Percentiles rank a stretch among this genome's conserved stretches.
Evolutionary conservation across 176 grass and related monocot genomes (phyloP).

Genomic region (Triticum turgidum): DNA sequence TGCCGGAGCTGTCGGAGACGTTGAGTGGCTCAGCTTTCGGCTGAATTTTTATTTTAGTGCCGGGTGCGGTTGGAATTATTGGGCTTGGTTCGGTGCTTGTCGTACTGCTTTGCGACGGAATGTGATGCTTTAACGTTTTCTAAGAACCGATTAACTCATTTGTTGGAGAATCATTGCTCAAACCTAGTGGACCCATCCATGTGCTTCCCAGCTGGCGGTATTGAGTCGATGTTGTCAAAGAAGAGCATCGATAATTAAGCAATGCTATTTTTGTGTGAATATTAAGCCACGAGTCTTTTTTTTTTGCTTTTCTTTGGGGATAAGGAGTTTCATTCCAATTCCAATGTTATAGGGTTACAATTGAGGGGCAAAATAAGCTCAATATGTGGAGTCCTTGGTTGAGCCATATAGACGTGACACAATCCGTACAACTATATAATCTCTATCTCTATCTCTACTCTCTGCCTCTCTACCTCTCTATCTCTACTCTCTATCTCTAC

Average conservation of each 20-base stretch:
- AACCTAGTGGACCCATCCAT: slow-evolving; percentile 17
- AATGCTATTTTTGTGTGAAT: not conserved
- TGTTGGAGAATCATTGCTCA: not conserved
- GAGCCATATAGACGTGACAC: no score
- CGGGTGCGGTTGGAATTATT: not conserved
- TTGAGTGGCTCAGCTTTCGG: not conserved
- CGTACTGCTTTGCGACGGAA: not conserved
- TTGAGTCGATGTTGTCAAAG: not conserved
- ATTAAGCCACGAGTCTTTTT: no score
- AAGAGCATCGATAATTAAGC: not conserved
- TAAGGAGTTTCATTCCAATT: no score
- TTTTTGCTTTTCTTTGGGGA: no score
- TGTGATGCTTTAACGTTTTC: not conserved
- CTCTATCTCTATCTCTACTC: no score
- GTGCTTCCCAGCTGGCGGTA: slow-evolving; percentile 23
- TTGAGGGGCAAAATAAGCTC: no score
- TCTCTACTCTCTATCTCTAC: no score
- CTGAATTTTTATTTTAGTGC: not conserved
- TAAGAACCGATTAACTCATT: not conserved
- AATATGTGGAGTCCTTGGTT: no score
- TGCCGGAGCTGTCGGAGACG: not conserved
- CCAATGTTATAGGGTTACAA: no score
- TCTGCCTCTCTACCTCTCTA: no score
- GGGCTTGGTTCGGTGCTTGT: not conserved
- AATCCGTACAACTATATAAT: no score